Conservation (phyloP, 495 filamentous ascomycete species). For the Stereocaulon alpinum region DNA sequence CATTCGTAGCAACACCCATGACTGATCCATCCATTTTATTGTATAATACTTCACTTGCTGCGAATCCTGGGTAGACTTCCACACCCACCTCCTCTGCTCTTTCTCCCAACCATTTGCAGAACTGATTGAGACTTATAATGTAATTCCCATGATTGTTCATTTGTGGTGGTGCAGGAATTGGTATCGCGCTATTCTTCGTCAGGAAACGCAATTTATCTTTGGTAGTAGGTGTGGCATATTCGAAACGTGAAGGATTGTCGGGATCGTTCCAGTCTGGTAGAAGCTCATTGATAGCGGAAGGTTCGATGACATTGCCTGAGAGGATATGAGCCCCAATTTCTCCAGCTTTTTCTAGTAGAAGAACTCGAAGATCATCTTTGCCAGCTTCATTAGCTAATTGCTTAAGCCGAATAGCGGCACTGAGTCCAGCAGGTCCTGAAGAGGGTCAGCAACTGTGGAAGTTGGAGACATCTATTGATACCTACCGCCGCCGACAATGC, state of each 20-base stretch:
- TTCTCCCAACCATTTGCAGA: constrained; percentile 90
- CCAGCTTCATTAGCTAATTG: constrained; percentile 93
- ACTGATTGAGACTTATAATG: constrained; percentile 88
- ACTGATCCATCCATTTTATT: constrained; percentile 67
- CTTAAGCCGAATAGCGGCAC: constrained; percentile 88
- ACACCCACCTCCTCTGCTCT: constrained; percentile 94
- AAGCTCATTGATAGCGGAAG: constrained; percentile 78
- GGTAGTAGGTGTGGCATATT: constrained; percentile 69
- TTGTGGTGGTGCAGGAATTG: constrained; percentile 82
- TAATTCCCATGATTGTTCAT: constrained; percentile 99
- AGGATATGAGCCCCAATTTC: constrained; percentile 93
- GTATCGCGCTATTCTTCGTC: constrained; percentile 68
- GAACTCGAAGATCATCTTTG: constrained; percentile 88
- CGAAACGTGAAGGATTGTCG: constrained; percentile 75
- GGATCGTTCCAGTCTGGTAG: constrained; percentile 88
- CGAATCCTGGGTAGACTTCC: constrained; percentile 95
- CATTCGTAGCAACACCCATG: constrained; percentile 91
- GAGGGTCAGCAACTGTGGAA: constrained; percentile 4
- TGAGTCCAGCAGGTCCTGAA: constrained; percentile 75
- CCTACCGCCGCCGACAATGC: constrained; percentile 84
- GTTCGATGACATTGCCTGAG: constrained; percentile 91
- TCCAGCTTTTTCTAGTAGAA: constrained; percentile 89
- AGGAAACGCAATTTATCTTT: constrained; percentile 88
- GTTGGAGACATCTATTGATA: neutral
- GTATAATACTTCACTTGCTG: constrained; percentile 88